These are phyloP conservation scores for Podila minutissima DNA, from an alignment of 192 early-diverging fungal genomes.

Conservation along the genomic window DNA sequence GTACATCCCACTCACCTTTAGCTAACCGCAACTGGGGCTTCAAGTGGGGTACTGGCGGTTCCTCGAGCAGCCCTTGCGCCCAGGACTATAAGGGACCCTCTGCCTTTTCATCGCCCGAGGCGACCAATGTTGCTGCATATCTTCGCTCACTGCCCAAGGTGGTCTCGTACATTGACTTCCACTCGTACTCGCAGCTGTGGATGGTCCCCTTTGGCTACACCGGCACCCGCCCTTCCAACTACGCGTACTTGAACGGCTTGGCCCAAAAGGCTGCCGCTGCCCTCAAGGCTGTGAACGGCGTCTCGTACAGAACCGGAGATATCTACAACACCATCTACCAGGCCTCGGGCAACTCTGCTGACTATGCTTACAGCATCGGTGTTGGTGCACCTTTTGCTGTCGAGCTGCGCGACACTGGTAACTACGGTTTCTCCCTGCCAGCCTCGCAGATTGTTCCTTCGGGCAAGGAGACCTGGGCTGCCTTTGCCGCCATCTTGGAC, in stretches of 20 bases:
- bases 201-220: conserved; percentile 52
- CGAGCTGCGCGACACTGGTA: conserved; percentile 41
- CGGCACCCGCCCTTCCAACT: conserved; percentile 24
- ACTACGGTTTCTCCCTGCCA: conserved; percentile 37
- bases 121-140: conserved; percentile 55
- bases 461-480: conserved; percentile 42
- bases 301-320: conserved; percentile 50
- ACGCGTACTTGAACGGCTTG: conserved; percentile 36
- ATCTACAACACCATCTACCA: conserved; percentile 62
- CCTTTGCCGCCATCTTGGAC: conserved; percentile 30
- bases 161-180: conserved; percentile 60
- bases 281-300: conserved; percentile 39
- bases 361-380: conserved; percentile 60
- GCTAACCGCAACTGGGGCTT: conserved; percentile 63
- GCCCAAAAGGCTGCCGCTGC: conserved; percentile 25
- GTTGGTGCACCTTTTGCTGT: conserved; percentile 40
- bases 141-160: conserved; percentile 48
- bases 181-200: conserved; percentile 64
- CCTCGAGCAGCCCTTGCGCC: conserved; percentile 56
- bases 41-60: conserved; percentile 60
- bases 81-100: conserved; percentile 55
- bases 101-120: conserved; percentile 56
- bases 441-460: conserved; percentile 38
- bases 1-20: background rate
- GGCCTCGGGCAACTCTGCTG: conserved; percentile 61